Percentiles rank a stretch among this genome's conserved stretches.
Conservation (phyloP, 805 yeast species). For the Metschnikowia matae region DNA sequence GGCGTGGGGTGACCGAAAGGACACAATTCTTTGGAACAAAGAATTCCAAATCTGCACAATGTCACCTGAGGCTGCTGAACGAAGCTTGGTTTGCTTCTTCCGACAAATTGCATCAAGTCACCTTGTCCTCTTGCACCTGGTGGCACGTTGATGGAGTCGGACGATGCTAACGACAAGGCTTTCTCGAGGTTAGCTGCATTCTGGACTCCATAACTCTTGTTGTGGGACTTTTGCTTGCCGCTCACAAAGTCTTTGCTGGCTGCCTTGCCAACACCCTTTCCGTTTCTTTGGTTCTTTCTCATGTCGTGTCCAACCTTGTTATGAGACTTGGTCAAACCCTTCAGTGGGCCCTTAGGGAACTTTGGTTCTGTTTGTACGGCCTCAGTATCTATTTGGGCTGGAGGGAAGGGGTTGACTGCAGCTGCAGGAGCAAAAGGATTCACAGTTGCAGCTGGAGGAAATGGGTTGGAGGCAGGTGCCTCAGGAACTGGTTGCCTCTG, state of each 20-base stretch:
- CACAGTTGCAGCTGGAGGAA: constrained; percentile 6
- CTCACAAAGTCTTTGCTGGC: constrained; percentile 17
- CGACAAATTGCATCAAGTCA: constrained; percentile 51
- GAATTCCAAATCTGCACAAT: constrained; percentile 70
- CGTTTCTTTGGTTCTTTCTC: constrained; percentile 5
- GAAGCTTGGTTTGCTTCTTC: constrained; percentile 31
- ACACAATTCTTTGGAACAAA: constrained; percentile 75
- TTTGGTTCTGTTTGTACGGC: not conserved
- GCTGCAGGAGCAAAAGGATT: constrained; percentile 10
- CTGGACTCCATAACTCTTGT: constrained; percentile 32
- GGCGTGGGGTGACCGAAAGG: constrained; percentile 93
- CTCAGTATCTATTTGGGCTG: constrained; percentile 2
- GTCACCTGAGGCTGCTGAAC: constrained; percentile 29
- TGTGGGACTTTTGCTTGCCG: constrained; percentile 8
- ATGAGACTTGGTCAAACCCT: constrained; percentile 4
- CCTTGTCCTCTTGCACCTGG: constrained; percentile 52
- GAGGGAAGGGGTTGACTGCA: constrained; percentile 9
- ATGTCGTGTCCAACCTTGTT: constrained; percentile 8
- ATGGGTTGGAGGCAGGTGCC: constrained; percentile 3
- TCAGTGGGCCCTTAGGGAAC: constrained; percentile 11
- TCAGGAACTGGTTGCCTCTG: not conserved
- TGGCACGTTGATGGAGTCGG: constrained; percentile 23
- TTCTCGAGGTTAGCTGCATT: constrained; percentile 41
- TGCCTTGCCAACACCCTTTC: constrained; percentile 16
- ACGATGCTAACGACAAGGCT: constrained; percentile 33